These are phyloP conservation scores for Ogataea neopini DNA, from an alignment of 805 yeast species.

Conservation along the genomic window DNA sequence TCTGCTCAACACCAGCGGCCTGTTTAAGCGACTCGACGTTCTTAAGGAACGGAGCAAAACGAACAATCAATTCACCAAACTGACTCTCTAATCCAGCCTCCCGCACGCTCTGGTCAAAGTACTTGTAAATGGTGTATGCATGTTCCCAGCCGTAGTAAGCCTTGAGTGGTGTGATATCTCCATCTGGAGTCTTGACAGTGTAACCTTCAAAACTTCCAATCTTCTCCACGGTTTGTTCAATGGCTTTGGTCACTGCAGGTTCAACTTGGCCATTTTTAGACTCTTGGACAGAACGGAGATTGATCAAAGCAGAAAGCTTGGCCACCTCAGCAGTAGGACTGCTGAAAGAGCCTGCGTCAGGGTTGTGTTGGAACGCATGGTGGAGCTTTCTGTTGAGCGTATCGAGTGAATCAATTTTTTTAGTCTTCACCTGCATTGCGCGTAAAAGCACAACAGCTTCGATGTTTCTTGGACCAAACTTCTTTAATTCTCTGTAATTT, in stretches of 20 bases:
- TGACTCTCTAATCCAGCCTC: slow-evolving; percentile 16
- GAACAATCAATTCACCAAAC: slow-evolving; percentile 10
- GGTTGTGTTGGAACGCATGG: slow-evolving; percentile 19
- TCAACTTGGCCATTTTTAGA: slow-evolving; percentile 3
- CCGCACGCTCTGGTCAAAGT: slow-evolving; percentile 16
- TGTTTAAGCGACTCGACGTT: slow-evolving; percentile 19
- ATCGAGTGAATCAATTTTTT: slow-evolving; percentile 14
- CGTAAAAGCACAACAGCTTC: slow-evolving; percentile 30
- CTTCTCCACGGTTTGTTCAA: slow-evolving; percentile 5
- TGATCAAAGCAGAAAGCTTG: slow-evolving; percentile 16
- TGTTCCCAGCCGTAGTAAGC: slow-evolving; percentile 19
- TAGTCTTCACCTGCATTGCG: slow-evolving; percentile 20
- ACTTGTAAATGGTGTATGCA: slow-evolving; percentile 20
- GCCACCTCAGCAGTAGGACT: slow-evolving; percentile 11
- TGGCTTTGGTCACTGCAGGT: slow-evolving; percentile 4
- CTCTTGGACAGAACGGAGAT: slow-evolving; percentile 15
- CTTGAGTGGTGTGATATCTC: slow-evolving; percentile 9
- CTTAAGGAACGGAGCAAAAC: slow-evolving; percentile 15
- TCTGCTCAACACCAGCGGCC: slow-evolving; percentile 9
- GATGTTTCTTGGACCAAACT: slow-evolving; percentile 21
- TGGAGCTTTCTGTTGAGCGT: slow-evolving; percentile 19
- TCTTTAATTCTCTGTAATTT: slow-evolving; percentile 15
- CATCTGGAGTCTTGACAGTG: slow-evolving; percentile 6
- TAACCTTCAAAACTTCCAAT: slow-evolving; percentile 7
- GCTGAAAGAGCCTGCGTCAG: slow-evolving; percentile 4